These are phyloP conservation scores for Clonostachys rosea DNA, from an alignment of 2,329 filamentous ascomycete genomes.

Conservation along the genomic window DNA sequence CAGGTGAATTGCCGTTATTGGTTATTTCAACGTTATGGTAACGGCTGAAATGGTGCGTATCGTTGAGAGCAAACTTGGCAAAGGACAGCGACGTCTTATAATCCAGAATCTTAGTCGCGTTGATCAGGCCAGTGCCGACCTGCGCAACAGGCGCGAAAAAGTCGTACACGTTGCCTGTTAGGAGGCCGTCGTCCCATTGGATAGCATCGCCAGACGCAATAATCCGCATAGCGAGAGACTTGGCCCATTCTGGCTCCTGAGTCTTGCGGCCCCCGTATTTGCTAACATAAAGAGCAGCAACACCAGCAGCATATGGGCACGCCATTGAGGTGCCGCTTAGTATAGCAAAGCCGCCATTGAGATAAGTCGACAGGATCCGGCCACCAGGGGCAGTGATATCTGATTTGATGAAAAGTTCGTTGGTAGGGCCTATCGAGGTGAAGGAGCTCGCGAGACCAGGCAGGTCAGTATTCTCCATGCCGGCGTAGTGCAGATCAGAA, in stretches of 20 bases:
- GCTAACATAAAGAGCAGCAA: conserved; percentile 27
- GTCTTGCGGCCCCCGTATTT: conserved; percentile 19
- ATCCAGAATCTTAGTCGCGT: conserved; percentile 32
- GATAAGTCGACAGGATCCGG: conserved; percentile 2
- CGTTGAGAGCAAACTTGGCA: conserved; percentile 36
- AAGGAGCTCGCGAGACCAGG: conserved; percentile 24
- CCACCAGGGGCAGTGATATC: conserved; percentile 6
- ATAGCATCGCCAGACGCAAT: conserved; percentile 20
- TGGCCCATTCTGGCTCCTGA: conserved; percentile 20
- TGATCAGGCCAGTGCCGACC: conserved; percentile 33
- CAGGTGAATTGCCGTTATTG: conserved; percentile 24
- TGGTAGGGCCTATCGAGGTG: conserved; percentile 1
- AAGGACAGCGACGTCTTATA: conserved; percentile 27
- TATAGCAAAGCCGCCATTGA: conserved; percentile 19
- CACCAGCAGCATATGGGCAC: conserved; percentile 37
- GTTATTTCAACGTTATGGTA: conserved; percentile 18
- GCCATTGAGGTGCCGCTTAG: conserved; percentile 45
- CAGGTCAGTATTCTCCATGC: conserved; percentile 6
- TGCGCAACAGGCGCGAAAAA: conserved; percentile 26
- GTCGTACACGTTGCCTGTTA: conserved; percentile 8
- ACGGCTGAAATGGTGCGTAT: conserved; percentile 31
- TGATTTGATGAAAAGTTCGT: conserved; percentile 6
- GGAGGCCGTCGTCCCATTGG: conserved; percentile 14
- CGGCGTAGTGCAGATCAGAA: conserved; percentile 11
- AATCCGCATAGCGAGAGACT: conserved; percentile 18